Percentiles rank a stretch among this genome's conserved stretches.
Conservation (phyloP, 192 early-diverging fungal species). For the Coemansia sp. region DNA sequence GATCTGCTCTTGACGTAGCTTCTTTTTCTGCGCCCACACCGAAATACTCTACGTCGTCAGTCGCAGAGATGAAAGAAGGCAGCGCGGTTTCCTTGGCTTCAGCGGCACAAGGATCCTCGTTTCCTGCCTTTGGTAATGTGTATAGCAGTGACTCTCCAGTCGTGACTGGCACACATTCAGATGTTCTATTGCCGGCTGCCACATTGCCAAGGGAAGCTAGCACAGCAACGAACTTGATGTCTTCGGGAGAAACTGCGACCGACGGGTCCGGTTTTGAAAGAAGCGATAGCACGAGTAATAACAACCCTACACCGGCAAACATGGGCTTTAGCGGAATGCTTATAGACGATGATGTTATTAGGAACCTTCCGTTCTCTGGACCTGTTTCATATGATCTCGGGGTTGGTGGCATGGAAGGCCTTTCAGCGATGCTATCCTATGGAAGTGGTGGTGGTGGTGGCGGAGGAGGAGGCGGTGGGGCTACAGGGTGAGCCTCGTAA, state of each 20-base stretch:
- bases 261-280: background rate
- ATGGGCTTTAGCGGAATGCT: constrained; percentile 33
- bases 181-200: background rate
- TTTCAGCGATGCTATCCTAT: constrained; percentile 6
- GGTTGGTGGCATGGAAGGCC: constrained; percentile 4
- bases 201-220: background rate
- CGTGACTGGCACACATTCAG: background rate
- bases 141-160: background rate
- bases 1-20: background rate
- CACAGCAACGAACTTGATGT: background rate
- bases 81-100: background rate
- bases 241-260: background rate
- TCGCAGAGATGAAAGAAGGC: background rate
- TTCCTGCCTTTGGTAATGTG: background rate
- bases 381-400: constrained; percentile 30
- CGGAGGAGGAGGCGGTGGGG: too few relatives aligned
- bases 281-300: background rate
- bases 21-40: background rate
- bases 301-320: constrained; percentile 8
- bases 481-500: too few relatives aligned
- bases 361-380: constrained; percentile 31
- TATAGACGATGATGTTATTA: constrained; percentile 33
- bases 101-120: background rate
- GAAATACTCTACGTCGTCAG: background rate
- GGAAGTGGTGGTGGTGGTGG: background rate